phyloP scores from a whole-genome alignment of 306 rosid species.

The Casuarina glauca region DNA sequence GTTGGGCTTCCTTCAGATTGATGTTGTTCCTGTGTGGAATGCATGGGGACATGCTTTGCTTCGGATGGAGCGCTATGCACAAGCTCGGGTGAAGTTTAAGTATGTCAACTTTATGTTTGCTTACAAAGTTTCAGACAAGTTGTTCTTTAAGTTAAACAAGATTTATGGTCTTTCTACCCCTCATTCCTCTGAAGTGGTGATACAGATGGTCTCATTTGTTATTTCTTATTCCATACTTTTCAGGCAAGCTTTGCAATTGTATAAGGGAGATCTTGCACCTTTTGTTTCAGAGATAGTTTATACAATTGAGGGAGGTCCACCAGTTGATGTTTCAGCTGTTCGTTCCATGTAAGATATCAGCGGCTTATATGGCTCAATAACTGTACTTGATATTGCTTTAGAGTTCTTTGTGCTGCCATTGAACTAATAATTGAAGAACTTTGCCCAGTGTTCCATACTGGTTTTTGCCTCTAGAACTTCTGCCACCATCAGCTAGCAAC shows the following conservation, averaged over 20 bases:
- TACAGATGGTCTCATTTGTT: constrained; percentile 17
- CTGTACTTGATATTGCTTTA: constrained; percentile 12
- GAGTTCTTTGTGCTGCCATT: constrained; percentile 5
- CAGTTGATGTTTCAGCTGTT: constrained; percentile 93
- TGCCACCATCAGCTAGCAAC: constrained; percentile 5
- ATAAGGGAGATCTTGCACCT: constrained; percentile 80
- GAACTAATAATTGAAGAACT: constrained; percentile 19
- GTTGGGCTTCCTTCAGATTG: constrained; percentile 66
- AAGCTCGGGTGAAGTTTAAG: constrained; percentile 98
- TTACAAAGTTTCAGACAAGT: neutral
- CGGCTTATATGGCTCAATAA: constrained; percentile 20
- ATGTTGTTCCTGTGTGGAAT: constrained; percentile 95
- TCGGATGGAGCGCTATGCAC: constrained; percentile 95
- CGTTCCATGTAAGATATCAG: constrained; percentile 86
- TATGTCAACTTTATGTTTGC: constrained; percentile 42
- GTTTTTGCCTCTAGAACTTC: neutral
- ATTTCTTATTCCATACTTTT: constrained; percentile 35
- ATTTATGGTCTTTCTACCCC: neutral
- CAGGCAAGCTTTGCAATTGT: constrained; percentile 98
- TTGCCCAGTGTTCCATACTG: neutral
- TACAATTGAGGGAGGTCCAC: constrained; percentile 97
- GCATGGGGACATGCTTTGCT: constrained; percentile 99
- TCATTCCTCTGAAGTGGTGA: neutral
- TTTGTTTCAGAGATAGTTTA: constrained; percentile 81
- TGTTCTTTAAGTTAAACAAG: neutral